Percentiles rank a stretch among this genome's conserved stretches.
Conservation (phyloP, 2,329 filamentous ascomycete species). For the Pseudopyricularia cyperi region DNA sequence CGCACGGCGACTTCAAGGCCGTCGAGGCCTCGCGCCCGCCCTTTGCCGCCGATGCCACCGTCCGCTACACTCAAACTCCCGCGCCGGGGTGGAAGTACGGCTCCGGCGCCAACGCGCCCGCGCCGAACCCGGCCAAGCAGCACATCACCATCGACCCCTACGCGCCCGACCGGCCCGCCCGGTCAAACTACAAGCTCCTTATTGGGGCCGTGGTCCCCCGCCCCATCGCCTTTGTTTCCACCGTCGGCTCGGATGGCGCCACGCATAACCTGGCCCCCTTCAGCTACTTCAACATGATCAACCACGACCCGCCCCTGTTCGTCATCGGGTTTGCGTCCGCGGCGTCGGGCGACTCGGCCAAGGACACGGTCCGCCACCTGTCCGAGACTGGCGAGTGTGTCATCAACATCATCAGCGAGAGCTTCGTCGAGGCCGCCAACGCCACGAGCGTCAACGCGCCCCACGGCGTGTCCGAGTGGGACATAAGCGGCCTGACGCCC, state of each 20-base stretch:
- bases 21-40: conserved; percentile 54
- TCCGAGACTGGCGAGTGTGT: conserved; percentile 59
- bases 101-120: conserved; percentile 43
- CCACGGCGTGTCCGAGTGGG: conserved; percentile 67
- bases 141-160: conserved; percentile 78
- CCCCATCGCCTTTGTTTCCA: conserved; percentile 57
- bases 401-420: conserved; percentile 79
- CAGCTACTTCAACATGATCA: conserved; percentile 72
- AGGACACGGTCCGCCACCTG: conserved; percentile 71
- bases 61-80: conserved; percentile 50
- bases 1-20: conserved; percentile 62
- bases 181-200: conserved; percentile 82
- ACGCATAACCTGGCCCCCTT: conserved; percentile 72
- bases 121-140: conserved; percentile 18
- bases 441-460: conserved; percentile 68
- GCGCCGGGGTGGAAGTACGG: conserved; percentile 54
- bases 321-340: conserved; percentile 38
- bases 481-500: conserved; percentile 58
- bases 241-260: conserved; percentile 42
- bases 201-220: conserved; percentile 74
- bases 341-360: conserved; percentile 33
- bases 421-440: conserved; percentile 81
- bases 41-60: conserved; percentile 34
- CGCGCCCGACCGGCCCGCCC: conserved; percentile 49
- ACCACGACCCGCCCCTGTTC: conserved; percentile 80